A percentile compares a stretch with the other conserved stretches of the same genome.
Conservation (phyloP, 768 basidiomycete genomes). For the Naganishia randhawae region DNA sequence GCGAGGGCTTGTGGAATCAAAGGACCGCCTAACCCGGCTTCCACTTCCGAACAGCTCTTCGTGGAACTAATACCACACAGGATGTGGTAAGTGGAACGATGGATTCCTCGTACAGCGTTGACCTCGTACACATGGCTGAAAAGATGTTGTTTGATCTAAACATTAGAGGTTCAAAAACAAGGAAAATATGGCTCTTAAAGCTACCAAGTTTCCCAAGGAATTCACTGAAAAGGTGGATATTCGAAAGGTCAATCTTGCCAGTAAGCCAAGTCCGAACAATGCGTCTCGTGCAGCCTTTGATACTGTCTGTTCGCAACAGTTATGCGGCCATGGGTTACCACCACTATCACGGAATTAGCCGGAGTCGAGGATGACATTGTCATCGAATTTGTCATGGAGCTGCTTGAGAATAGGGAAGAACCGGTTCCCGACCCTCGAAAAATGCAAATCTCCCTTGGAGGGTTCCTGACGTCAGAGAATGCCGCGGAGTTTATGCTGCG, state of each 20-base stretch:
- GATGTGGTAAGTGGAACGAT: constrained; percentile 38
- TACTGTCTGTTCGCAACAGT: constrained; percentile 52
- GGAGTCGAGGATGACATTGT: constrained; percentile 95
- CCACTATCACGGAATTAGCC: constrained; percentile 73
- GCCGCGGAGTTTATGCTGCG: constrained; percentile 81
- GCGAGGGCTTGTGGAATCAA: too few relatives aligned
- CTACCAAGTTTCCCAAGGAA: constrained; percentile 82
- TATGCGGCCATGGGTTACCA: constrained; percentile 92
- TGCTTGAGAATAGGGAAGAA: constrained; percentile 78
- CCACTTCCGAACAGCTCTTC: constrained; percentile 35
- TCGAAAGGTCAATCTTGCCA: constrained; percentile 82
- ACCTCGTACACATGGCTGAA: background rate
- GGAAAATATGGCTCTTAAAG: constrained; percentile 79
- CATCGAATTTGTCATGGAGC: constrained; percentile 90
- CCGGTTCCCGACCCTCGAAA: constrained; percentile 92
- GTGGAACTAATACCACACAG: constrained; percentile 44
- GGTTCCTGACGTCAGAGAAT: constrained; percentile 64
- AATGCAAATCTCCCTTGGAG: constrained; percentile 91
- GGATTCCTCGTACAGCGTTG: background rate
- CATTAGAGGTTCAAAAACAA: constrained; percentile 82
- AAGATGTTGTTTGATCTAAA: background rate
- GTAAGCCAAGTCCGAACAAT: background rate
- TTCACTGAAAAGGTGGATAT: constrained; percentile 94
- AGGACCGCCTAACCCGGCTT: too few relatives aligned
- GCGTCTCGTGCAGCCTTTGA: background rate